Evolutionary conservation across 2,329 filamentous ascomycete species (phyloP).

Genomic region (Sarocladiaceae sp.): DNA sequence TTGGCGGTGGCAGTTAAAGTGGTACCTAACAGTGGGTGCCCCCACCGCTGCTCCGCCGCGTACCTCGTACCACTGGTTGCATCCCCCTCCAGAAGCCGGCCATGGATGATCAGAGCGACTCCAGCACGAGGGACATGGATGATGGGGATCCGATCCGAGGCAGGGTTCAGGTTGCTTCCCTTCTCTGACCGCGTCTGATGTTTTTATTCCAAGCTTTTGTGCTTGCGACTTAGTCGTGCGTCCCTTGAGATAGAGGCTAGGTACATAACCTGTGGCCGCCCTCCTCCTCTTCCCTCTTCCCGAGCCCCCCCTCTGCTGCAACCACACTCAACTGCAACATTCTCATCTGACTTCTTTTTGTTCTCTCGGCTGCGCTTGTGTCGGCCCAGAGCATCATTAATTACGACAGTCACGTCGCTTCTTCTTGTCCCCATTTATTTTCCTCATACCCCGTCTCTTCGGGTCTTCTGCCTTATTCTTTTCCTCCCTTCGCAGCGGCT

Average conservation of each 20-base stretch:
- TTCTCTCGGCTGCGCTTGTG: not conserved
- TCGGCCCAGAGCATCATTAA: not conserved
- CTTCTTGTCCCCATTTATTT: conserved; percentile 1
- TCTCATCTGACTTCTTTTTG: conserved; percentile 6
- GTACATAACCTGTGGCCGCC: too few relatives aligned
- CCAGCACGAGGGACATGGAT: too few relatives aligned
- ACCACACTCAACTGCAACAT: not conserved
- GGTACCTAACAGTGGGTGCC: conserved; percentile 3
- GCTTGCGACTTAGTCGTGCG: too few relatives aligned
- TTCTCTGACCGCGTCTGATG: too few relatives aligned
- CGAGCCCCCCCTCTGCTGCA: not conserved
- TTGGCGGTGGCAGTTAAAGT: conserved; percentile 3
- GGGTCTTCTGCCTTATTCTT: not conserved
- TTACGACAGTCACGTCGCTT: too few relatives aligned
- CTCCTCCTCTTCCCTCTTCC: too few relatives aligned
- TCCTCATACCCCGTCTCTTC: not conserved
- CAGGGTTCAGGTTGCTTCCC: too few relatives aligned
- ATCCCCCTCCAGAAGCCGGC: too few relatives aligned
- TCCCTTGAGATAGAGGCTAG: too few relatives aligned
- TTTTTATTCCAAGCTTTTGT: too few relatives aligned
- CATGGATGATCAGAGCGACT: too few relatives aligned
- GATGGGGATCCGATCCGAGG: too few relatives aligned
- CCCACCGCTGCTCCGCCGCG: conserved; percentile 3
- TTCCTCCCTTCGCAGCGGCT: not conserved
- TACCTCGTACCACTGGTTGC: conserved; percentile 4